phyloP scores from a whole-genome alignment of 257 asterid species.

The Solanum corneliomulleri region DNA sequence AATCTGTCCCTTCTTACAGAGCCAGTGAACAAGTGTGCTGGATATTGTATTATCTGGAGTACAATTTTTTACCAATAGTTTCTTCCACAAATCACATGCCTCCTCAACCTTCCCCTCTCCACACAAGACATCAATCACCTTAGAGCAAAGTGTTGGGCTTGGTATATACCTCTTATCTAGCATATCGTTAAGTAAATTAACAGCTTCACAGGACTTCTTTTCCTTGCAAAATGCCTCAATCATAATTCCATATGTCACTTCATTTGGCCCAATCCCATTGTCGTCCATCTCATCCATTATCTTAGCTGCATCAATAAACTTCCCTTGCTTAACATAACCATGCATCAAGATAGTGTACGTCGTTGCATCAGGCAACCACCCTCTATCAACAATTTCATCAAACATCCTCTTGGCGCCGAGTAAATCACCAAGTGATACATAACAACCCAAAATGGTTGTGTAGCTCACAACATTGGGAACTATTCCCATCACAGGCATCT shows the following conservation, averaged over 20 bases:
- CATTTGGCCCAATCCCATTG: conserved; percentile 72
- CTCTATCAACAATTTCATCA: conserved; percentile 55
- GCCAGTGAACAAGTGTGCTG: conserved; percentile 75
- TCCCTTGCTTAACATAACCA: conserved; percentile 70
- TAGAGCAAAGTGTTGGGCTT: conserved; percentile 60
- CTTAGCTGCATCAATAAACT: conserved; percentile 56
- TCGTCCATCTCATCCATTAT: conserved; percentile 96
- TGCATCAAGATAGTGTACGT: conserved; percentile 79
- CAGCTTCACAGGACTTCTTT: conserved; percentile 66
- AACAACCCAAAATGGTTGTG: conserved; percentile 71
- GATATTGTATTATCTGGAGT: conserved; percentile 62
- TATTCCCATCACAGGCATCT: conserved; percentile 86
- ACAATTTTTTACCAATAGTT: conserved; percentile 58
- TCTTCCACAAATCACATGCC: conserved; percentile 64
- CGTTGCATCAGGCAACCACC: conserved; percentile 87
- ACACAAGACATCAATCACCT: conserved; percentile 65
- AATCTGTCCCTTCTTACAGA: conserved; percentile 71
- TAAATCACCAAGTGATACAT: conserved; percentile 55
- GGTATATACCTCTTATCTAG: conserved; percentile 64
- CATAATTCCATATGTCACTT: conserved; percentile 71
- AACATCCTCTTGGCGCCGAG: conserved; percentile 54
- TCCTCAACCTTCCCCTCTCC: conserved; percentile 62
- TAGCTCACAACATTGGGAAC: conserved; percentile 84
- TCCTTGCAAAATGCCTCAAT: conserved; percentile 78
- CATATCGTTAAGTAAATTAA: conserved; percentile 70